phyloP scores from a whole-genome alignment of 2,329 filamentous ascomycete species.

The Nemania sp. region DNA sequence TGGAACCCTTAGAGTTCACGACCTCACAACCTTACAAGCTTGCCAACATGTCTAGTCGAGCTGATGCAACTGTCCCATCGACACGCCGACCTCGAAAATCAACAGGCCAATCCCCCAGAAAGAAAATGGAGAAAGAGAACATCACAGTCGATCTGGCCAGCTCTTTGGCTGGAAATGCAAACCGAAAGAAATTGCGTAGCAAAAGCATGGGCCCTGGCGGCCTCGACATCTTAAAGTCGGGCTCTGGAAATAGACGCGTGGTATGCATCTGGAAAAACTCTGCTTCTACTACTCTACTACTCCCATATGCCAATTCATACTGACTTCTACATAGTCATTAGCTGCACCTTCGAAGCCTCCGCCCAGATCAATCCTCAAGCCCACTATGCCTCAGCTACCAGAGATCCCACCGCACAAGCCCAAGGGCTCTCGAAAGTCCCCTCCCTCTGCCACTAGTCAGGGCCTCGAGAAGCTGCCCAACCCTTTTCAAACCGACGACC shows the following conservation, averaged over 20 bases:
- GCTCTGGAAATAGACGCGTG: constrained; percentile 77
- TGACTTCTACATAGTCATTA: constrained; percentile 52
- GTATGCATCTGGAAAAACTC: constrained; percentile 51
- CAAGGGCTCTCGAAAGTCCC: constrained; percentile 55
- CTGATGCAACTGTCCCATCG: constrained; percentile 57
- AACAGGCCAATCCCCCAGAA: constrained; percentile 63
- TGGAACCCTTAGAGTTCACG: background rate
- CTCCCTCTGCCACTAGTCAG: constrained; percentile 46
- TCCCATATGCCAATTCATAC: background rate
- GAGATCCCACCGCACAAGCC: constrained; percentile 72
- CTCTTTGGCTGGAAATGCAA: constrained; percentile 50
- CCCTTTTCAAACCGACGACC: constrained; percentile 48
- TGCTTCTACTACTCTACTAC: background rate
- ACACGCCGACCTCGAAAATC: constrained; percentile 70
- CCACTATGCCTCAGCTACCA: constrained; percentile 68
- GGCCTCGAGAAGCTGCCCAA: constrained; percentile 50
- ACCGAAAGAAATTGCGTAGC: constrained; percentile 76
- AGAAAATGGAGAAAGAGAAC: constrained; percentile 75
- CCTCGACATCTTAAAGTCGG: constrained; percentile 77
- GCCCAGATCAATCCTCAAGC: constrained; percentile 78
- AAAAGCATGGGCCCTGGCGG: constrained; percentile 96
- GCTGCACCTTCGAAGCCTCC: constrained; percentile 56
- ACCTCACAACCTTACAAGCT: no score
- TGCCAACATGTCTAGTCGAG: constrained; percentile 45
- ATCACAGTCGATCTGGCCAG: constrained; percentile 68